Evolutionary conservation across 192 early-diverging fungal genomes (phyloP).

Genomic region (Coemansia sp.): DNA sequence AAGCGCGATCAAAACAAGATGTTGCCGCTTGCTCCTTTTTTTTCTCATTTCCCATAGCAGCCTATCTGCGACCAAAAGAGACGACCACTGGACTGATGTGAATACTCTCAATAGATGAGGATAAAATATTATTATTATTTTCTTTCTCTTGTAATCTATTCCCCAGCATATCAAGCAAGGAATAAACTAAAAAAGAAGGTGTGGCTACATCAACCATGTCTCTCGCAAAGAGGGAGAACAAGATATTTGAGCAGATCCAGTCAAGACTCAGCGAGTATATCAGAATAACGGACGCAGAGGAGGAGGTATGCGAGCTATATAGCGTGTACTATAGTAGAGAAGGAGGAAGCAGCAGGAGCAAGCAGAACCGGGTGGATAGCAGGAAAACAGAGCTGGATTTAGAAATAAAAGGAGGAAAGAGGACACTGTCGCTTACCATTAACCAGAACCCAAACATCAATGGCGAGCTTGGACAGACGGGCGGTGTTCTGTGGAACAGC

Average conservation of each 20-base stretch:
- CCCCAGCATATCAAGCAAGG: too few species aligned
- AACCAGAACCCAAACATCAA: conserved; percentile 51
- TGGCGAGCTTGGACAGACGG: conserved; percentile 43
- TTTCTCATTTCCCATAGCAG: too few species aligned
- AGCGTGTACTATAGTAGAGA: conserved; percentile 40
- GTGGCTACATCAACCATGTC: not conserved
- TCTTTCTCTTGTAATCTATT: too few species aligned
- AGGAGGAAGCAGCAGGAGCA: not conserved
- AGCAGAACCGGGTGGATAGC: conserved; percentile 23
- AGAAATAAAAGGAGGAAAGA: conserved; percentile 23
- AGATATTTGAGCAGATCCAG: conserved; percentile 16
- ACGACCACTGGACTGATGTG: too few species aligned
- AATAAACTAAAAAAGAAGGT: too few species aligned
- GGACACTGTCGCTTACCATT: conserved; percentile 24
- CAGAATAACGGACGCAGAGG: conserved; percentile 27
- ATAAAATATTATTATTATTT: too few species aligned
- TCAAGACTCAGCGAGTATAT: conserved; percentile 3
- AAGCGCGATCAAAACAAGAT: too few species aligned
- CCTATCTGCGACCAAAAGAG: too few species aligned
- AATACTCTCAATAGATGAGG: too few species aligned
- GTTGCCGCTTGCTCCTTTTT: too few species aligned
- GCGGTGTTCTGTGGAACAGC: conserved; percentile 51
- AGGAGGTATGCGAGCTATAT: conserved; percentile 52
- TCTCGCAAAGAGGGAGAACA: not conserved
- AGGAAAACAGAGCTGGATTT: conserved; percentile 29